A percentile compares a stretch with the other conserved stretches of the same genome.
Evolutionary conservation across 2,329 filamentous ascomycete genomes (phyloP).

Genomic region (Pestalotiopsis sp.): DNA sequence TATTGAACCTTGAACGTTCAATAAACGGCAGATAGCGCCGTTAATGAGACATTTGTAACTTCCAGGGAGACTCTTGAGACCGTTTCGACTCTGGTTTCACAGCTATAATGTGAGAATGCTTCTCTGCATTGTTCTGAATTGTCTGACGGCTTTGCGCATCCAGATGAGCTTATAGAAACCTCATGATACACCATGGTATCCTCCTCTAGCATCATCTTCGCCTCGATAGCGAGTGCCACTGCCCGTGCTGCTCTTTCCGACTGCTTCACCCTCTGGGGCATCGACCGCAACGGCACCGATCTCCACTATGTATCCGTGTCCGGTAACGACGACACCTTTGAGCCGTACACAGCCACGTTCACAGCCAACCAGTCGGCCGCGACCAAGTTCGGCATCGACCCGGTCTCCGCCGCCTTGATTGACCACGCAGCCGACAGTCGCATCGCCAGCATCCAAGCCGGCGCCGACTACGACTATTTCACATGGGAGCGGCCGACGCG

Average conservation of each 20-base stretch:
- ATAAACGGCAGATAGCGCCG: too few species aligned
- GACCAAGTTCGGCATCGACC: background rate
- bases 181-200: background rate
- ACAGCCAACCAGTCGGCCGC: background rate
- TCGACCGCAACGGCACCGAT: background rate
- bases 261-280: background rate
- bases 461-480: background rate
- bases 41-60: too few species aligned
- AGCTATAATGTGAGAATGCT: too few species aligned
- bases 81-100: too few species aligned
- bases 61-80: too few species aligned
- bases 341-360: background rate
- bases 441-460: background rate
- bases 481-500: background rate
- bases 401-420: background rate
- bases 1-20: too few species aligned
- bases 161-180: too few species aligned
- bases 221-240: background rate
- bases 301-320: background rate
- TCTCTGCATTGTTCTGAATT: too few species aligned
- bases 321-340: background rate
- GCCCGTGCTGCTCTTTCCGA: background rate
- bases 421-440: background rate
- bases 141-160: too few species aligned
- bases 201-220: background rate